Evolutionary conservation across 257 asterid genomes (phyloP).

Genomic region (Anisodus tanguticus): DNA sequence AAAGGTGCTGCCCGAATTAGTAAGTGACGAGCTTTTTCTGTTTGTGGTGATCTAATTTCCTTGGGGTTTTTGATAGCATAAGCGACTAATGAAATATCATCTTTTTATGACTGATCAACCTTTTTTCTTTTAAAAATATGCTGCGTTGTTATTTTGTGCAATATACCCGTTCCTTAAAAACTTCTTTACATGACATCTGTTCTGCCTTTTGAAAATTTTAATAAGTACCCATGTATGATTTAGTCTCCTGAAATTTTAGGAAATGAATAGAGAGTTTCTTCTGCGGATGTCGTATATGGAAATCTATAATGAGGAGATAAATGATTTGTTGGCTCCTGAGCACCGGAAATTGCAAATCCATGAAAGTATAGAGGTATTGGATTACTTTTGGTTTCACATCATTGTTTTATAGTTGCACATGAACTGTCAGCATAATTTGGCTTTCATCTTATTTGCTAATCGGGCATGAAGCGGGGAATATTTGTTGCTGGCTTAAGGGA

Average conservation of each 20-base stretch:
- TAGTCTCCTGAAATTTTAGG: conserved; percentile 47
- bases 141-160: not conserved
- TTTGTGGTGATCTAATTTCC: conserved; percentile 12
- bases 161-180: not conserved
- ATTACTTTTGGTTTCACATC: conserved; percentile 14
- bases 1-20: not conserved
- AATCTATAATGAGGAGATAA: conserved; percentile 93
- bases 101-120: conserved; percentile 12
- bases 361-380: conserved; percentile 84
- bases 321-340: conserved; percentile 95
- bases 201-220: not conserved
- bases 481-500: conserved; percentile 97
- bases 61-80: not conserved
- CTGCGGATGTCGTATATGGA: conserved; percentile 98
- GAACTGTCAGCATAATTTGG: conserved; percentile 16
- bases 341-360: conserved; percentile 88
- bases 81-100: conserved; percentile 1
- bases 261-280: conserved; percentile 78
- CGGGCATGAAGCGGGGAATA: conserved; percentile 74
- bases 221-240: not conserved
- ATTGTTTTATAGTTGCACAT: conserved; percentile 19
- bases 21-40: conserved; percentile 6
- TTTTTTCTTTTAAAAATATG: not conserved
- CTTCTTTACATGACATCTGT: not conserved
- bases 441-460: conserved; percentile 3